Conservation (phyloP, 352 stramenopile species). For the Phytophthora fragariaefolia region DNA sequence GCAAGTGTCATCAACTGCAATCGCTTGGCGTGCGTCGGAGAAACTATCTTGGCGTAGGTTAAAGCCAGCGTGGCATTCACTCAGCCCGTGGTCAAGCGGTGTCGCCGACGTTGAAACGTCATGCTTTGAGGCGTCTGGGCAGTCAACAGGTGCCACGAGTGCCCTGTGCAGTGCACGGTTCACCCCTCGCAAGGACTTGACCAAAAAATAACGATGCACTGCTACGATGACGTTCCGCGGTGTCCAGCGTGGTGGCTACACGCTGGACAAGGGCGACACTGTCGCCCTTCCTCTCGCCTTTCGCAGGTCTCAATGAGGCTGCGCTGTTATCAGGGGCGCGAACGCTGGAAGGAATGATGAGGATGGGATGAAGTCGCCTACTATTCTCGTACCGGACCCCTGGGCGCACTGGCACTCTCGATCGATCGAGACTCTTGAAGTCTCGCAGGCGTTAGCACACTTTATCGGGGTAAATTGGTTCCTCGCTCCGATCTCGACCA, state of each 20-base stretch:
- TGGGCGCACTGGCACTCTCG: constrained; percentile 15
- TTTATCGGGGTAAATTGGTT: constrained; percentile 12
- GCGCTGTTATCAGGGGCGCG: background rate
- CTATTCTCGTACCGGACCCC: constrained; percentile 30
- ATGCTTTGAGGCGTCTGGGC: constrained; percentile 5
- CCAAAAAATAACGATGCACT: background rate
- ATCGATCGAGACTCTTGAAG: constrained; percentile 28
- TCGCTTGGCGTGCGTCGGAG: background rate
- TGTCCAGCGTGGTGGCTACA: constrained; percentile 19
- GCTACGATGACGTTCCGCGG: constrained; percentile 10
- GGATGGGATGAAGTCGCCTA: constrained; percentile 15
- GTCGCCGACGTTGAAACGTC: constrained; percentile 20
- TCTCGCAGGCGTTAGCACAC: constrained; percentile 10
- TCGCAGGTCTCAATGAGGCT: constrained; percentile 10
- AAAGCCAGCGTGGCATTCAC: constrained; percentile 15
- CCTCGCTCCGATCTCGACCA: background rate
- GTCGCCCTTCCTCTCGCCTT: constrained; percentile 22
- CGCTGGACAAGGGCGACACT: no score
- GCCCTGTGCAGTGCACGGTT: no score
- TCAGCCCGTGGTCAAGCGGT: constrained; percentile 5
- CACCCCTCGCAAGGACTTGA: constrained; percentile 1
- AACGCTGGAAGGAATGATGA: constrained; percentile 11
- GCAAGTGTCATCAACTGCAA: constrained; percentile 4
- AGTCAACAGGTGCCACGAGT: background rate
- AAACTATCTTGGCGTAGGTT: background rate